Base-by-base conservation (phyloP, 179 eudicot genomes). In the Patellifolia procumbens region DNA sequence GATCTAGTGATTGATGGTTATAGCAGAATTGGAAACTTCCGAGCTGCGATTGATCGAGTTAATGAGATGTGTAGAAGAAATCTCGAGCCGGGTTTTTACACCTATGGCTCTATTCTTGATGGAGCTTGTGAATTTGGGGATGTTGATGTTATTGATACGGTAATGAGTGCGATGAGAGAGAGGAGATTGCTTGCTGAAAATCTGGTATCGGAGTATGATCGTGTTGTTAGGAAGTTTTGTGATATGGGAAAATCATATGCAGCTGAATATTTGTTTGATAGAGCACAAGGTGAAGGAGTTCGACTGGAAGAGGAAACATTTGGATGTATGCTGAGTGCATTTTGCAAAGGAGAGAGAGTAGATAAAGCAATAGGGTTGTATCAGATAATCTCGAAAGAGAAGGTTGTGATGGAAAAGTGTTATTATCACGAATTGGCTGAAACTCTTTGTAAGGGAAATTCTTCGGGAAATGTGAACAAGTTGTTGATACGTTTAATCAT, bases 21-120 rank as follows among this genome's bases (percentile, higher is more conserved):
- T 80, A 79, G 97, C 68, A 80, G 77, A 83, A 73, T 68, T 66
- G 92, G 92, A 73, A 79, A 87, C 74, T 92, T 94, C 73, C 83
- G 46, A 74, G 89, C 80, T 81, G 91, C 96, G 37, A 78, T 88
- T 75, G 82, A 75, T 67, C 82, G 72, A 68, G 73, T 94, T 3
- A 74, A 84, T 70, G 81, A 84, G 78, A 87, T 89, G 94, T 76
- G 70, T 29, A 59, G 59, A 67, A 83, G 81, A 73, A 79, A 82
- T 39, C 70, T 89, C 10, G 82, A 87, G 59, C 86, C 91, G 0
- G 86, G 91, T 59, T 90, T 92, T 80, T 39, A 80, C 68, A 83
- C 89, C 51, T 94, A 87, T 79, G 84, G 91, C 70, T 90, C 91
- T n/a, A 83, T 94, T 79, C 92, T 92, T 61, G 88, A 94, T 67